phyloP scores from a whole-genome alignment of 495 filamentous ascomycete genomes.

The Neohortaea acidophila region DNA sequence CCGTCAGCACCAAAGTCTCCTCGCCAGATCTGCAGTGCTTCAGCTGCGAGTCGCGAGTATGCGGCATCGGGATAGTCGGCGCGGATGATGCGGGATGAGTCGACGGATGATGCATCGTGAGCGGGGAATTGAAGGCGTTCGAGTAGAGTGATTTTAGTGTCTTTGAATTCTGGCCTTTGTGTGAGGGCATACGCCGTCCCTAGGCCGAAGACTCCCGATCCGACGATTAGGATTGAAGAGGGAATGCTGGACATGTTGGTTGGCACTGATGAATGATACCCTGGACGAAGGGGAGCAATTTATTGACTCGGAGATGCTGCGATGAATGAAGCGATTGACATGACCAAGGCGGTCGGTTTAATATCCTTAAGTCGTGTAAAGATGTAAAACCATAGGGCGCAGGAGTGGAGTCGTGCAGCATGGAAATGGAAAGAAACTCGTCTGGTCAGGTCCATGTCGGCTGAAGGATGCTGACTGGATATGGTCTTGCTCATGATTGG shows the following conservation, averaged over 20 bases:
- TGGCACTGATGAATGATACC: too few species aligned
- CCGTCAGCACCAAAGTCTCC: constrained; percentile 45
- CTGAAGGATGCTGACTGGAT: too few species aligned
- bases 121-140: constrained; percentile 22
- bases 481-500: too few species aligned
- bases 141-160: constrained; percentile 20
- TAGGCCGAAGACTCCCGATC: constrained; percentile 27
- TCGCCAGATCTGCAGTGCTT: constrained; percentile 60
- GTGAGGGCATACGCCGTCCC: constrained; percentile 21
- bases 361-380: too few species aligned
- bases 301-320: too few species aligned
- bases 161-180: constrained; percentile 11
- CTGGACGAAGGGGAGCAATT: too few species aligned
- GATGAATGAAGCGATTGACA: too few species aligned
- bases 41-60: constrained; percentile 53
- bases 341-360: too few species aligned
- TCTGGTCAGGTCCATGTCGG: too few species aligned
- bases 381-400: too few species aligned
- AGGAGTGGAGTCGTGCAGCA: too few species aligned
- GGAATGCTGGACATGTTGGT: constrained; percentile 10
- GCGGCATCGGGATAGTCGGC: constrained; percentile 63
- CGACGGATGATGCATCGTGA: constrained; percentile 22
- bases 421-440: too few species aligned
- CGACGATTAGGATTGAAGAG: constrained; percentile 24
- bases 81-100: constrained; percentile 37